These are phyloP conservation scores for Chimonanthus praecox DNA, from an alignment of 164 flowering plant genomes.

Conservation along the genomic window DNA sequence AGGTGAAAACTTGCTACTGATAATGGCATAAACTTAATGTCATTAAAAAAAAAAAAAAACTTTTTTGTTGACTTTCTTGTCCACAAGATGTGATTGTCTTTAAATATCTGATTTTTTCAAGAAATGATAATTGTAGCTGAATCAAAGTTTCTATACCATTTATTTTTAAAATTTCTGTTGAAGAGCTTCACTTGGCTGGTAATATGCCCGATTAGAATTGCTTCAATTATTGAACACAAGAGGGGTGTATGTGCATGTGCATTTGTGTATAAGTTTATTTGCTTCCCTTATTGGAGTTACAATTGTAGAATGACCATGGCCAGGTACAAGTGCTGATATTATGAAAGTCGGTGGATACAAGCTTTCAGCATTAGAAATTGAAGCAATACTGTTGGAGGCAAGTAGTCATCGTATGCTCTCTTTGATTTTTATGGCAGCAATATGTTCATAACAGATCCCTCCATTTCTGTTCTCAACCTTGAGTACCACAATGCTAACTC, in stretches of 20 bases:
- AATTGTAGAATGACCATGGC: neutral
- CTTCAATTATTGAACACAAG: no score
- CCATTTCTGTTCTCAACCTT: neutral
- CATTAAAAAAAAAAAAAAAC: no score
- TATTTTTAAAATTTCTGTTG: no score
- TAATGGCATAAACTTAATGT: no score
- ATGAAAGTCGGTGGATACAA: slow-evolving; percentile 98
- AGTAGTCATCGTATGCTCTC: slow-evolving; percentile 8
- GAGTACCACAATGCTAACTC: neutral
- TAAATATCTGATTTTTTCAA: neutral
- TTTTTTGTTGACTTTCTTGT: no score
- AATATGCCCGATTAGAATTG: no score
- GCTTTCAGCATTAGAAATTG: slow-evolving; percentile 93
- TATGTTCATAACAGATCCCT: neutral
- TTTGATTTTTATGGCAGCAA: neutral
- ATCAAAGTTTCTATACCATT: neutral
- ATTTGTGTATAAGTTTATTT: neutral
- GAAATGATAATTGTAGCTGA: neutral
- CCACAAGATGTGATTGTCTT: neutral
- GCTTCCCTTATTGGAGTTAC: neutral
- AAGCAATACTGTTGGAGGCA: slow-evolving; percentile 84
- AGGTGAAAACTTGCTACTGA: no score
- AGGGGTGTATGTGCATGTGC: neutral
- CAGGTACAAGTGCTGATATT: slow-evolving; percentile 95
- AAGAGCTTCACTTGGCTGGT: no score